phyloP scores from a whole-genome alignment of 441 rosid species.

The Eruca vesicaria region DNA sequence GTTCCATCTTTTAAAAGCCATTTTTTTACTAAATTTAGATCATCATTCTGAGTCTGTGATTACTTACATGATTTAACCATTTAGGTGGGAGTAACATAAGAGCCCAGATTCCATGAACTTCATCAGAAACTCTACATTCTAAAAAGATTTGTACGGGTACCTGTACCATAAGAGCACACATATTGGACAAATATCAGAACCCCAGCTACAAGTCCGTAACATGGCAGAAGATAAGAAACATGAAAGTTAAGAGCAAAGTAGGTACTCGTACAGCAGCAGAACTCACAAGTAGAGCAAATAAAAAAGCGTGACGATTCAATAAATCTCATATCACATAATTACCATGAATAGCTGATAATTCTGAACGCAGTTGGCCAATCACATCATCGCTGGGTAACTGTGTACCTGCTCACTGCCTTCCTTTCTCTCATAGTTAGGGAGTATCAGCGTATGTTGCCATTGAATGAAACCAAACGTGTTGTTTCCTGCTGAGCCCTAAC shows the following conservation, averaged over 20 bases:
- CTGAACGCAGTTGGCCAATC: neutral
- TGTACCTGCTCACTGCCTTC: neutral
- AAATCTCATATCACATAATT: neutral
- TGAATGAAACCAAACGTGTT: neutral
- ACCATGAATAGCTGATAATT: conserved; percentile 6
- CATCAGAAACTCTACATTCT: neutral
- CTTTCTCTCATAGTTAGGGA: conserved; percentile 3
- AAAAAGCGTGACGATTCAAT: neutral
- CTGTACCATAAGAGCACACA: neutral
- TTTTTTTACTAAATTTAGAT: neutral
- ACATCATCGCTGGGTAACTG: neutral
- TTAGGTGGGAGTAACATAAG: conserved; percentile 1
- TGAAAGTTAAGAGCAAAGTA: neutral
- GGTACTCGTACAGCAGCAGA: neutral
- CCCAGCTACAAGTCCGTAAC: neutral
- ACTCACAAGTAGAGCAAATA: neutral
- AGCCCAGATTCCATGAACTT: conserved; percentile 2
- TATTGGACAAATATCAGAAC: conserved; percentile 12
- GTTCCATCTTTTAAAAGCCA: neutral
- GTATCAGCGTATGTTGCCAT: neutral
- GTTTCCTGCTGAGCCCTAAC: conserved; percentile 15
- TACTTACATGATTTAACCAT: neutral
- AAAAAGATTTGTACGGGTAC: conserved; percentile 10
- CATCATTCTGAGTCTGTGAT: neutral
- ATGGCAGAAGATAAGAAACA: neutral